Base-by-base conservation (phyloP, 257 asterid genomes). In the Lycium barbarum region DNA sequence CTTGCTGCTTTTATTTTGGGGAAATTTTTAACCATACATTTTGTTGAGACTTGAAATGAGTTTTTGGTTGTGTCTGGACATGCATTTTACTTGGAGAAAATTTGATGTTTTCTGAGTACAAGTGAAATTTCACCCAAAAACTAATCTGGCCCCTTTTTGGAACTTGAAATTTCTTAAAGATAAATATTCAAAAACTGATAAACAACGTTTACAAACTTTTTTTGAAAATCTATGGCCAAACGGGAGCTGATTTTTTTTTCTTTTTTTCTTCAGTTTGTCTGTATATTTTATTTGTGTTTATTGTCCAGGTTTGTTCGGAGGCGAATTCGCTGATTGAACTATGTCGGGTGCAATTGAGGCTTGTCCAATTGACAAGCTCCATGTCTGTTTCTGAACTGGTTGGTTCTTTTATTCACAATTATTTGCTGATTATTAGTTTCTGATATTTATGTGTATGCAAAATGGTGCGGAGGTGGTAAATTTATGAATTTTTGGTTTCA, bases 361-460 rank as follows among this genome's bases (percentile, higher is more conserved):
- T 85, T 89, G 94, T 88, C 82, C 98, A 97, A 61, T 90, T 97
- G 92, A 89, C 91, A 7, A 94, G 97, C 86, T 68, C 90, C 18
- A 95, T 94, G 98, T 91, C 98, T 66, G 68, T 83, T 84, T 90
- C 93, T 67, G 96, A 97, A 80, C 65, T 92, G 98, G 99, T 96
- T 76, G 86, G 97, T 93, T 58, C 26, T 73, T 82, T 63, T 83
- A 76, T 36, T 18, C 72, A 26, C 10, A 9, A 1, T 36, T 68
- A 12, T 47, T 66, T 49, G 47, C 63, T 68, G 4, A 2, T 35
- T 36, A 13, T 81, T 62, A 40, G 20, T 61, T 73, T 18, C 18
- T 65, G 14, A 10, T 38, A 10, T 80, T 53, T 36, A 15, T 73
- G 66, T 36, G 36, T 40, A 51, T 1, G 53, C 4, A 18, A 15